Evolutionary conservation across 768 basidiomycete genomes (phyloP), one percentile per base, ranked within the genome.

Genomic region (Pleurotus sapidus): DNA sequence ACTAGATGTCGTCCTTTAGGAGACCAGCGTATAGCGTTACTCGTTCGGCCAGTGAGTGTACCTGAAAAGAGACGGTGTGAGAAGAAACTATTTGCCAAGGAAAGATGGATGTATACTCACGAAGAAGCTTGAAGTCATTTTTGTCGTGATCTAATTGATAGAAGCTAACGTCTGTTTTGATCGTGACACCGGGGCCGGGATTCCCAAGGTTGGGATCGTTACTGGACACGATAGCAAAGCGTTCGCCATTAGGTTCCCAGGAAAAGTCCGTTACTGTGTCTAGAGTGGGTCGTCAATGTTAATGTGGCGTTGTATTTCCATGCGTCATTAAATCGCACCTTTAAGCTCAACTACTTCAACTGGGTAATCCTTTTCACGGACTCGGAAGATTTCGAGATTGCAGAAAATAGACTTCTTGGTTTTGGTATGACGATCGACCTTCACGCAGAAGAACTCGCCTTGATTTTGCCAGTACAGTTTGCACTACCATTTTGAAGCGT

Each of bases 401-500:
- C 95, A 96, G 77, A 94, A 98, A 27, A 91, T 93, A 3, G 95
- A 95, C 76, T 98, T 98, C 75, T 96, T 97, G 4, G 96, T 96
- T 77, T 98, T 98, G 23, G 95, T 95, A 70, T 97, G 95, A 49
- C 96, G 89, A 75, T 98, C 97, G 56, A 99, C 97, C 75, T 97
- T 98, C 72, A 98, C 96, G 67, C 97, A 98, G 14, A 99, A 84
- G 77, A 93, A 98, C 72, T 98, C 95, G 37, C 96, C 97, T 69
- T 95, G 91, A 66, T 95, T 96, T 77, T 99, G 97, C 95, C 94
- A 99, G 72, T 90, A 89, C 43, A 99, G 82, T 75, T 97, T 97
- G 71, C 96, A 98, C 95, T 98, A 66, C 64, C 43, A 63, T 43
- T 30, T 57, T 23, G 23, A 38, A 17, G 38, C 58, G 30, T 48